Conservation (phyloP, 345 rosid genomes). For the Hibiscus mutabilis region DNA sequence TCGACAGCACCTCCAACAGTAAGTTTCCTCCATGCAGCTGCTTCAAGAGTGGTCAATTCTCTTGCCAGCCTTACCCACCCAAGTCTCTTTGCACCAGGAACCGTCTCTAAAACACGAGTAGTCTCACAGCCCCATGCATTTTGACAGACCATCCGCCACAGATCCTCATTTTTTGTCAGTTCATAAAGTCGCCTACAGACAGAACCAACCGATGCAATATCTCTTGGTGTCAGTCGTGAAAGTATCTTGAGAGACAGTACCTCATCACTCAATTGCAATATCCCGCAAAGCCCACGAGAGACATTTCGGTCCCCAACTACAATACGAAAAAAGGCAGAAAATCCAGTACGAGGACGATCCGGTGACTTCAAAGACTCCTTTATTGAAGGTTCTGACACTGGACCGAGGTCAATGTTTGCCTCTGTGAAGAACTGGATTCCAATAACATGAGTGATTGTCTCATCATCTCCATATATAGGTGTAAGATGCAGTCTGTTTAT, state of each 20-base stretch:
- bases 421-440: slow-evolving; percentile 81
- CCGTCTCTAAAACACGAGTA: slow-evolving; percentile 61
- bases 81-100: slow-evolving; percentile 76
- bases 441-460: slow-evolving; percentile 64
- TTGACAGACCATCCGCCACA: slow-evolving; percentile 84
- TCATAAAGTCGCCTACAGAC: slow-evolving; percentile 61
- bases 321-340: slow-evolving; percentile 33
- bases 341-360: slow-evolving; percentile 29
- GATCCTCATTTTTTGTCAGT: slow-evolving; percentile 70
- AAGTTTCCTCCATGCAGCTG: slow-evolving; percentile 78
- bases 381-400: slow-evolving; percentile 43
- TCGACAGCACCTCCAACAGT: slow-evolving; percentile 66
- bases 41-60: slow-evolving; percentile 84
- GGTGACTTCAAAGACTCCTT: slow-evolving; percentile 48
- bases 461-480: slow-evolving; percentile 83
- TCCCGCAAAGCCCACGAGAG: slow-evolving; percentile 55
- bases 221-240: slow-evolving; percentile 71
- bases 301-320: slow-evolving; percentile 51
- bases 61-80: slow-evolving; percentile 82
- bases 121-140: slow-evolving; percentile 87
- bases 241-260: slow-evolving; percentile 67
- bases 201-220: slow-evolving; percentile 69
- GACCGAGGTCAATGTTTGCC: slow-evolving; percentile 76
- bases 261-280: slow-evolving; percentile 69
- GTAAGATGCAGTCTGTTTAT: slow-evolving; percentile 71